phyloP scores from a whole-genome alignment of 1,284 basidiomycete genomes.

The Tilletia indica region DNA sequence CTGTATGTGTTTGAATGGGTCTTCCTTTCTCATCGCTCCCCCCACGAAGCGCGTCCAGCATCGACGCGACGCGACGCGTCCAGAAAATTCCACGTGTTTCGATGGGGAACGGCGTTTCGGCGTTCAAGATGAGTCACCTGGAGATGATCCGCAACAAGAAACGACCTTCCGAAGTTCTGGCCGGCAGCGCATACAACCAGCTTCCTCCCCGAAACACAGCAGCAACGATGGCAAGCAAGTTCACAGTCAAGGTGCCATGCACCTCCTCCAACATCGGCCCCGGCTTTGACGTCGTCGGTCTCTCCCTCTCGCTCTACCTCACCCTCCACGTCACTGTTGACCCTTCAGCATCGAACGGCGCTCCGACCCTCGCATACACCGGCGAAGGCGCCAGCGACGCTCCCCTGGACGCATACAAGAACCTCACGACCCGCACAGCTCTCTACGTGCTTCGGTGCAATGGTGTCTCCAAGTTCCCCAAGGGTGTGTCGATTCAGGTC shows the following conservation, averaged over 20 bases:
- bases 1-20: too few species aligned
- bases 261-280: constrained; percentile 98
- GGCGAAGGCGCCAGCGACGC: constrained; percentile 89
- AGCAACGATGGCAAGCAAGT: constrained; percentile 28
- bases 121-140: too few species aligned
- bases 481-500: constrained; percentile 65
- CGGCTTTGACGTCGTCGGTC: constrained; percentile 96
- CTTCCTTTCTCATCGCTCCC: too few species aligned
- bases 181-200: too few species aligned
- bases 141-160: too few species aligned
- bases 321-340: constrained; percentile 68
- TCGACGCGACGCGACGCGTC: too few species aligned
- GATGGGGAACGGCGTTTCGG: too few species aligned
- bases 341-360: constrained; percentile 21
- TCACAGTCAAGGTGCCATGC: constrained; percentile 79
- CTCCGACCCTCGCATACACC: constrained; percentile 72
- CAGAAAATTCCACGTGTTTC: too few species aligned
- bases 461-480: constrained; percentile 71
- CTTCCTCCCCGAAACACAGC: too few species aligned
- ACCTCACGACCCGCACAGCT: constrained; percentile 94
- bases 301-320: constrained; percentile 86
- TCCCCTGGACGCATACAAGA: constrained; percentile 91
- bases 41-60: too few species aligned
- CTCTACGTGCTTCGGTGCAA: constrained; percentile 94
- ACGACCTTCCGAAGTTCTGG: too few species aligned